Evolutionary conservation across 139 green algal species (phyloP).

Genomic region (Coccomyxa sp.): DNA sequence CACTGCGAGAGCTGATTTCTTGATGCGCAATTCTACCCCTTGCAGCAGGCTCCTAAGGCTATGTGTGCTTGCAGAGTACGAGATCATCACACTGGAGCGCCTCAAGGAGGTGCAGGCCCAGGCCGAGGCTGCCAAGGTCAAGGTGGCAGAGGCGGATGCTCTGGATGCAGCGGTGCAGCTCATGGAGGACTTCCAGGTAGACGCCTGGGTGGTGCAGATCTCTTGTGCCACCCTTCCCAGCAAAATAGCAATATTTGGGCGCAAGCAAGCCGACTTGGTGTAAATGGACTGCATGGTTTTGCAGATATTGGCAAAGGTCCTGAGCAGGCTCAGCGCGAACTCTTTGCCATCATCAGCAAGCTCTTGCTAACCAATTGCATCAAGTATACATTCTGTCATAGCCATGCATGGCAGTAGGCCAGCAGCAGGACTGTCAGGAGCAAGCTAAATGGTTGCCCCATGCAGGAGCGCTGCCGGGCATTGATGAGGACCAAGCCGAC

Average conservation of each 20-base stretch:
- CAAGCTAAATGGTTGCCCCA: neutral
- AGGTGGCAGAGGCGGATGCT: conserved; percentile 32
- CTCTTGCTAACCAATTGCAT: neutral
- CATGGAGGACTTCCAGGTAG: conserved; percentile 8
- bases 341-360: too few species aligned
- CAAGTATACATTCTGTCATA: neutral
- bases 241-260: too few species aligned
- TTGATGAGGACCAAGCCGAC: neutral
- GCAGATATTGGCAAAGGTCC: too few species aligned
- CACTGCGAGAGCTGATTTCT: too few species aligned
- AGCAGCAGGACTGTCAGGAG: too few species aligned
- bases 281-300: too few species aligned
- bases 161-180: neutral
- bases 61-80: neutral
- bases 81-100: conserved; percentile 15
- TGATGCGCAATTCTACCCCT: too few species aligned
- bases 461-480: neutral
- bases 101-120: conserved; percentile 19
- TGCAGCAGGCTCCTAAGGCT: too few species aligned
- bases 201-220: neutral
- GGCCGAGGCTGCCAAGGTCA: conserved; percentile 16
- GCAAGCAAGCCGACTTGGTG: too few species aligned
- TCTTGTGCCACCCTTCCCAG: neutral
- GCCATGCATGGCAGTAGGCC: neutral
- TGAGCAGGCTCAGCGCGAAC: too few species aligned